phyloP scores from a whole-genome alignment of 257 asterid genomes.

The Cynanchum wilfordii region DNA sequence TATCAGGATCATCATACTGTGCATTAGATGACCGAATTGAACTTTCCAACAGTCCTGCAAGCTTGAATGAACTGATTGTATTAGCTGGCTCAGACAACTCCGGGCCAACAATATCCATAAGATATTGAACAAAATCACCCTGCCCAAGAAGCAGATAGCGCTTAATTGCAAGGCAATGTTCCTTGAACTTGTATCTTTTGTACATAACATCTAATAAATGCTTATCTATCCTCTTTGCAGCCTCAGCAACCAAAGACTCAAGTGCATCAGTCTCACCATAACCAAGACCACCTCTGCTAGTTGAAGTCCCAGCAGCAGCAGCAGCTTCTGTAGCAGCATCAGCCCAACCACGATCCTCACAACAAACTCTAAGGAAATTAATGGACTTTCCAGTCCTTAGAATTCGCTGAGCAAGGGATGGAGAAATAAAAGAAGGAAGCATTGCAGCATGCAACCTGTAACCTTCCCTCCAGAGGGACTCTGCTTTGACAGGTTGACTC shows the following conservation, averaged over 20 bases:
- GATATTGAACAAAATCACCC: conserved; percentile 97
- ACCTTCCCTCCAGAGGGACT: conserved; percentile 98
- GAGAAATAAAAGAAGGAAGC: conserved; percentile 95
- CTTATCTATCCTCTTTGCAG: conserved; percentile 85
- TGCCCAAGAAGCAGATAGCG: conserved; percentile 95
- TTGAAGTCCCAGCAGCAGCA: conserved; percentile 88
- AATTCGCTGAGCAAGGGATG: conserved; percentile 84
- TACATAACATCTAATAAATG: conserved; percentile 86
- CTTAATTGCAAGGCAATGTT: conserved; percentile 96
- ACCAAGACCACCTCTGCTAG: conserved; percentile 83
- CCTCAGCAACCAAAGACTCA: conserved; percentile 82
- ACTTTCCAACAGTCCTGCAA: conserved; percentile 86
- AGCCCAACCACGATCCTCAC: conserved; percentile 98
- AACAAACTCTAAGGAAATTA: conserved; percentile 93
- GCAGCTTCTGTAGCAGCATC: conserved; percentile 91
- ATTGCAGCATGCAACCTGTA: conserved; percentile 75
- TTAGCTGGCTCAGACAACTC: conserved; percentile 97
- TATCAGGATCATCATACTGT: conserved; percentile 87
- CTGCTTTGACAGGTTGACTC: conserved; percentile 92
- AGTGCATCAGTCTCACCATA: conserved; percentile 98
- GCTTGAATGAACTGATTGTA: conserved; percentile 90
- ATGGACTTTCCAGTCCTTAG: conserved; percentile 95
- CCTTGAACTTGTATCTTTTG: conserved; percentile 77
- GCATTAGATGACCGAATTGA: conserved; percentile 93
- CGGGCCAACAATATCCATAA: conserved; percentile 93